Percentiles rank a stretch among this genome's conserved stretches.
Evolutionary conservation across 169 alveolate species (phyloP).

Genomic region (Cryptosporidium ubiquitum): DNA sequence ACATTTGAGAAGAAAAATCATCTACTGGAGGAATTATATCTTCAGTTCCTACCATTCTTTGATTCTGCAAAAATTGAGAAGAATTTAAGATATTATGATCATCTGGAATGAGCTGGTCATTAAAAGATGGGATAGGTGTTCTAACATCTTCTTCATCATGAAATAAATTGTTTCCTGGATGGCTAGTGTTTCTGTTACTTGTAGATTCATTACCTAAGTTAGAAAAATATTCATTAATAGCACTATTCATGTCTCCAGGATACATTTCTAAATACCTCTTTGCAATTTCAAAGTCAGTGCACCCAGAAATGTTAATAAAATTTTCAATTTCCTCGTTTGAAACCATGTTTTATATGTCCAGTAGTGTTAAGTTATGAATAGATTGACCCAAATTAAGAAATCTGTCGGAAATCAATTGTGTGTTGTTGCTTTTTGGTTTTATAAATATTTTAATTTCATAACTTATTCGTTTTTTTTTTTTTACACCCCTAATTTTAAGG

Average conservation of each 20-base stretch:
- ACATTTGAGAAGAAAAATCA: conserved; percentile 61
- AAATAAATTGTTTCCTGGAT: background rate
- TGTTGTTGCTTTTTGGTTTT: background rate
- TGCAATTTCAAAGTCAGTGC: conserved; percentile 32
- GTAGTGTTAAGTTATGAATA: background rate
- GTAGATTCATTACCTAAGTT: conserved; percentile 21
- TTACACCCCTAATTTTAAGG: background rate
- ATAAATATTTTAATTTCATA: background rate
- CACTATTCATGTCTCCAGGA: conserved; percentile 56
- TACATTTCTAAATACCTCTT: conserved; percentile 52
- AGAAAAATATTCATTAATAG: conserved; percentile 62
- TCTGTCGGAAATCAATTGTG: background rate
- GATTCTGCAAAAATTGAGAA: background rate
- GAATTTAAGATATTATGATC: background rate
- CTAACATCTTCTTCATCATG: conserved; percentile 23
- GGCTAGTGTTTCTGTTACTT: background rate
- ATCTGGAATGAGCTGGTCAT: conserved; percentile 68
- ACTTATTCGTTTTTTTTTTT: background rate
- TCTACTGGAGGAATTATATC: conserved; percentile 21
- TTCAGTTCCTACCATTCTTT: background rate
- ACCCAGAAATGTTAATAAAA: conserved; percentile 25
- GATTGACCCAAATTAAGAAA: background rate
- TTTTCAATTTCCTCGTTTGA: conserved; percentile 30
- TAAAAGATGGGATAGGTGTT: conserved; percentile 69
- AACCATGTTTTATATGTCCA: conserved; percentile 3